These are phyloP conservation scores for Novymonas esmeraldas DNA, from an alignment of 208 protist genomes.

Conservation along the genomic window DNA sequence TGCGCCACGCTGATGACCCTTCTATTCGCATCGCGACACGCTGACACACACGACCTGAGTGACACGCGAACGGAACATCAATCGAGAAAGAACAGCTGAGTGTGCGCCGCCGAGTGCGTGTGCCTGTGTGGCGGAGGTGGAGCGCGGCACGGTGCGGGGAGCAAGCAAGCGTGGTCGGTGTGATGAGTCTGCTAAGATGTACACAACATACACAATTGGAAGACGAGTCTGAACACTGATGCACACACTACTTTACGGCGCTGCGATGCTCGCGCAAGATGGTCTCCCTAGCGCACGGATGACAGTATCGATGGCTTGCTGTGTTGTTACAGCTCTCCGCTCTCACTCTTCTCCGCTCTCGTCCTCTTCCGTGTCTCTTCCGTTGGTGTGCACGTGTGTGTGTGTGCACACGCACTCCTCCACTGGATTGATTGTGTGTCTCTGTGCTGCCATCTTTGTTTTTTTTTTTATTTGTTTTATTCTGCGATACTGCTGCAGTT, in stretches of 20 bases:
- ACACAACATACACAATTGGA: slow-evolving; percentile 33
- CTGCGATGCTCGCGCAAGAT: too few species aligned
- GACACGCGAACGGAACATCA: slow-evolving; percentile 58
- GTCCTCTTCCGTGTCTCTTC: too few species aligned
- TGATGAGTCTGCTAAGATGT: slow-evolving; percentile 31
- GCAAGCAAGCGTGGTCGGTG: slow-evolving; percentile 6
- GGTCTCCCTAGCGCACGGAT: not conserved
- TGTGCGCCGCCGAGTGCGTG: slow-evolving; percentile 1
- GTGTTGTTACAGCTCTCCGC: too few species aligned
- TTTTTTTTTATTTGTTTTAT: too few species aligned
- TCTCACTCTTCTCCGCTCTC: too few species aligned
- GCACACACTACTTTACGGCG: slow-evolving; percentile 23
- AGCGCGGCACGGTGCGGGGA: not conserved
- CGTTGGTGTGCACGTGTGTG: too few species aligned
- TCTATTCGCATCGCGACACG: slow-evolving; percentile 42
- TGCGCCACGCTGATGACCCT: slow-evolving; percentile 20
- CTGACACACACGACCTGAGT: slow-evolving; percentile 52
- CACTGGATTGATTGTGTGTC: too few species aligned
- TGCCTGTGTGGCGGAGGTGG: not conserved
- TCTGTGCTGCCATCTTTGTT: too few species aligned
- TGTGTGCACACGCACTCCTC: too few species aligned
- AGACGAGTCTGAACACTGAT: slow-evolving; percentile 33
- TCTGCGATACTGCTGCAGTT: not conserved
- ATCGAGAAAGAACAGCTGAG: slow-evolving; percentile 71
- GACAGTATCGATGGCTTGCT: not conserved